These are phyloP conservation scores for Aspergillus brunneoviolaceus DNA, from an alignment of 2,329 filamentous ascomycete species.

Conservation along the genomic window DNA sequence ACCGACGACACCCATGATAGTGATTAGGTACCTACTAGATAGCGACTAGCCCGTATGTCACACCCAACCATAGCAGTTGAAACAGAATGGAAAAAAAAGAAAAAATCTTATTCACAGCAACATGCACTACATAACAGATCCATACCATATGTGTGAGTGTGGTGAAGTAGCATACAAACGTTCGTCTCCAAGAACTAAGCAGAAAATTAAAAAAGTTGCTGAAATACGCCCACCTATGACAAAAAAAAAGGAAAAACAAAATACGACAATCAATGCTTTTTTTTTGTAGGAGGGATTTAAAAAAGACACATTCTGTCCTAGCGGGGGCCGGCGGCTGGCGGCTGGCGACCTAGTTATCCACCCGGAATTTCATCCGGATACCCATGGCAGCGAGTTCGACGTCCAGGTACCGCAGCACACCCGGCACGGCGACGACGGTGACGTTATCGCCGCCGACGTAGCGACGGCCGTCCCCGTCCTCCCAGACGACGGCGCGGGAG, in stretches of 20 bases:
- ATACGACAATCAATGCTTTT: neutral
- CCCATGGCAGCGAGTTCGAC: slow-evolving; percentile 97
- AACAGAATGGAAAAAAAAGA: no score
- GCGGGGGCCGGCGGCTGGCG: neutral
- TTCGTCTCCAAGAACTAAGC: slow-evolving; percentile 9
- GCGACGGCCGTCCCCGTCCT: slow-evolving; percentile 79
- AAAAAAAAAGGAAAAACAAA: neutral
- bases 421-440: slow-evolving; percentile 86
- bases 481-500: slow-evolving; percentile 76
- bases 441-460: slow-evolving; percentile 90
- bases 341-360: slow-evolving; percentile 48
- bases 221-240: neutral
- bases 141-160: no score
- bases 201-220: slow-evolving; percentile 13
- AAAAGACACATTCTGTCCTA: no score
- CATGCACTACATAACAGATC: no score
- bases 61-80: no score
- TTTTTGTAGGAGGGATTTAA: no score
- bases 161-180: neutral
- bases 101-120: no score
- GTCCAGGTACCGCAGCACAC: slow-evolving; percentile 88
- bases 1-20: no score
- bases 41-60: no score
- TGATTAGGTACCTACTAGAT: no score
- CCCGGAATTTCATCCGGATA: slow-evolving; percentile 87